A percentile compares a stretch with the other conserved stretches of the same genome.
phyloP scores from a whole-genome alignment of 2,329 filamentous ascomycete genomes.

The Hypoxylon sp. region DNA sequence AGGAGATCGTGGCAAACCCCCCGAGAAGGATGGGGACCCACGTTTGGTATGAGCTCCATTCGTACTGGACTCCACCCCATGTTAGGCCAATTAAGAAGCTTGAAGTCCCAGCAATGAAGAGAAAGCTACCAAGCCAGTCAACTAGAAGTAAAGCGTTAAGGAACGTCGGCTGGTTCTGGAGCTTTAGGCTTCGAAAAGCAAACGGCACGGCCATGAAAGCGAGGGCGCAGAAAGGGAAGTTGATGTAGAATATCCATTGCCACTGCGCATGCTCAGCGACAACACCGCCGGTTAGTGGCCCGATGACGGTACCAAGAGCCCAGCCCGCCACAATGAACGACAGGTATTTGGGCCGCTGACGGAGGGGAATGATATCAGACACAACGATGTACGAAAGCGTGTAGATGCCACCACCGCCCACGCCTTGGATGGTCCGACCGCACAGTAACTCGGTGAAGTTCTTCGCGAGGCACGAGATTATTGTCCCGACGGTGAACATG shows the following conservation, averaged over 20 bases:
- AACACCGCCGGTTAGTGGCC: conserved; percentile 37
- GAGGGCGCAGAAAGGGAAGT: not conserved
- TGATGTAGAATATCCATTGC: conserved; percentile 40
- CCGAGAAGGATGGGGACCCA: conserved; percentile 35
- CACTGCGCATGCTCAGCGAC: conserved; percentile 33
- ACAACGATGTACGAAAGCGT: conserved; percentile 32
- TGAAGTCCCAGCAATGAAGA: conserved; percentile 58
- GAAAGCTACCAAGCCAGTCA: not conserved
- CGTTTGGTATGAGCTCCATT: conserved; percentile 58
- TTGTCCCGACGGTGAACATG: conserved; percentile 40
- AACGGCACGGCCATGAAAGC: conserved; percentile 41
- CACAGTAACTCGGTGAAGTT: conserved; percentile 24
- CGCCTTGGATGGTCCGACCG: conserved; percentile 40
- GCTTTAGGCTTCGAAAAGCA: conserved; percentile 42
- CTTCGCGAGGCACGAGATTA: conserved; percentile 34
- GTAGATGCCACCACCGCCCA: conserved; percentile 41
- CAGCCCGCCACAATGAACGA: conserved; percentile 29
- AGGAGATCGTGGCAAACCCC: conserved; percentile 36
- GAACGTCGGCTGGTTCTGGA: not conserved
- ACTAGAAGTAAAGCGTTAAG: not conserved
- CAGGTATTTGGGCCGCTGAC: conserved; percentile 41
- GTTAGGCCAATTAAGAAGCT: conserved; percentile 65
- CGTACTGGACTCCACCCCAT: conserved; percentile 59
- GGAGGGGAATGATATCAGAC: conserved; percentile 43
- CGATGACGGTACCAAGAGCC: conserved; percentile 39